Base-by-base conservation (phyloP, 2,329 filamentous ascomycete genomes). In the Fusarium sp. region DNA sequence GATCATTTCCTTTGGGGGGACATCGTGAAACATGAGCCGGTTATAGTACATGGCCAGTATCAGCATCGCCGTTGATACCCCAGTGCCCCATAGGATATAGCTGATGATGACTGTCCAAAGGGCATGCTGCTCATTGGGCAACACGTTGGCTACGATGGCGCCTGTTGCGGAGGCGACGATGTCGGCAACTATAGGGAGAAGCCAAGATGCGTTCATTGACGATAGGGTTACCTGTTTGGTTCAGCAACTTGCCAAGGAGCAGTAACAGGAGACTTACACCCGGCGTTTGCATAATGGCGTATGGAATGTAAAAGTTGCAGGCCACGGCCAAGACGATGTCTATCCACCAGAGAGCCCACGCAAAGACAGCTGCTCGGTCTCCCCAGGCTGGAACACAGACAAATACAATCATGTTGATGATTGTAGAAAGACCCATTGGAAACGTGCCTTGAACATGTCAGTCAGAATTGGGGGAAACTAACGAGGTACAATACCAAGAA, bases 31-130 rank as follows among this genome's bases (percentile, higher is more conserved):
- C 22, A 88, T 87, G 3, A 93, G 83, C 2, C 91, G 88, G 56
- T 89, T 87, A 74, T 91, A 91, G 77, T 92, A 93, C 52, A 92
- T 88, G 25, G 87, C 87, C 13, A 92, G 81, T 25, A 91, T 85
- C 5, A 85, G 82, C 81, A 91, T 85, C 0, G 89, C 87, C 18
- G 91, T 80, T 5, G 76, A 73, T 31, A 80, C 85, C 0, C 89
- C 88, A 61, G 87, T 88, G 0, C 90, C 90, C 90, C 89, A 92
- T 73, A 92, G 86, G 7, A 91, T 81, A 74, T 92, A 93, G 10
- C 85, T 89, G 13, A 84, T 82, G 2, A 91, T 81, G 5, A 92
- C 69, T 0, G 91, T 93, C 61, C 85, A 86, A 6, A 91, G 79
- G 2, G 88, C 88, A 69, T 90, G 84, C 4, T 83, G 82, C 10